Evolutionary conservation across 441 rosid genomes (phyloP).

Genomic region (Euphorbia celastroides): DNA sequence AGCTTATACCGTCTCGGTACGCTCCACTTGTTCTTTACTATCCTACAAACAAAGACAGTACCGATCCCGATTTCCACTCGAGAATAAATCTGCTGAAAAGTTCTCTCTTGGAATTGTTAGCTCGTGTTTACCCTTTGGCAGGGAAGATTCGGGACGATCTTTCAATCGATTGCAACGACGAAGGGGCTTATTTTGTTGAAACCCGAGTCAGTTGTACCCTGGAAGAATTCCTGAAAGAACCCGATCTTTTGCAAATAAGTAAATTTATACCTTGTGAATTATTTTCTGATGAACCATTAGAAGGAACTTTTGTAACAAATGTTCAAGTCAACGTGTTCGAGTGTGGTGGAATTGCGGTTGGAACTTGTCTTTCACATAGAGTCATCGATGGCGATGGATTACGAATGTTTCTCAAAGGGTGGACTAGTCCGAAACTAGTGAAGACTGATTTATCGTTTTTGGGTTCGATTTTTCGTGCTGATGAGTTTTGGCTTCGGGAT

Average conservation of each 20-base stretch:
- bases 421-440: slow-evolving; percentile 23
- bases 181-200: slow-evolving; percentile 24
- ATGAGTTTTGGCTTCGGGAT: slow-evolving; percentile 35
- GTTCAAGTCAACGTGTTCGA: slow-evolving; percentile 41
- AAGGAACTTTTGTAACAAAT: slow-evolving; percentile 16
- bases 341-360: slow-evolving; percentile 46
- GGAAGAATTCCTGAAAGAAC: slow-evolving; percentile 22
- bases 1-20: too few relatives aligned
- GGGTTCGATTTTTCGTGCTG: slow-evolving; percentile 33
- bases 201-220: slow-evolving; percentile 25
- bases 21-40: too few relatives aligned
- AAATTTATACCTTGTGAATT: slow-evolving; percentile 23
- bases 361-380: slow-evolving; percentile 44
- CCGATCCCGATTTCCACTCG: too few relatives aligned
- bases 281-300: not conserved
- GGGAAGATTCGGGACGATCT: not conserved
- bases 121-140: too few relatives aligned
- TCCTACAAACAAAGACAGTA: too few relatives aligned
- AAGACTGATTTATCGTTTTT: slow-evolving; percentile 7
- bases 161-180: slow-evolving; percentile 32
- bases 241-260: slow-evolving; percentile 11
- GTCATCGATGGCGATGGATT: slow-evolving; percentile 47
- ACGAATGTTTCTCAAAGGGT: slow-evolving; percentile 34
- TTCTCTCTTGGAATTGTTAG: too few relatives aligned
- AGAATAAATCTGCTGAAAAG: too few relatives aligned